Evolutionary conservation across 2,329 filamentous ascomycete species (phyloP).

Genomic region (Curvularia sp.): DNA sequence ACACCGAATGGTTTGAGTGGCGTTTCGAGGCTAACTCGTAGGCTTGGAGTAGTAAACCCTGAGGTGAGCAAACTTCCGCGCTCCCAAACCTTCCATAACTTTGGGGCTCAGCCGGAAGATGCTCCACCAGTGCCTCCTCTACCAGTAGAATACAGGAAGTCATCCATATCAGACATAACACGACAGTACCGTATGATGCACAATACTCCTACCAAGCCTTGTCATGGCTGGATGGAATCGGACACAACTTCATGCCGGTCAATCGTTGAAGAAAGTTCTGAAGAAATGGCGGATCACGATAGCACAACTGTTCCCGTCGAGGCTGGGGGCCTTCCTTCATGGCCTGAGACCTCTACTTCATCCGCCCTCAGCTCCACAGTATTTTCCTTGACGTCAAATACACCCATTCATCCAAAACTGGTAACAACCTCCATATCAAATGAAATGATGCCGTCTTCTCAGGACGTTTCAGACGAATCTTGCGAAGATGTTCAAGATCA

Average conservation of each 20-base stretch:
- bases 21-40: conserved; percentile 31
- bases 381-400: conserved; percentile 1
- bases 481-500: conserved; percentile 17
- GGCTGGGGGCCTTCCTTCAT: neutral
- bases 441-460: neutral
- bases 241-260: conserved; percentile 12
- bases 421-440: neutral
- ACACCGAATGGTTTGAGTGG: conserved; percentile 31
- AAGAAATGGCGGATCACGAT: conserved; percentile 5
- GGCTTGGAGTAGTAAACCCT: conserved; percentile 29
- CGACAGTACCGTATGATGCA: conserved; percentile 6
- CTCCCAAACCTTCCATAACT: conserved; percentile 38
- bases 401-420: neutral
- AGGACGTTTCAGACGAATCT: neutral
- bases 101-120: conserved; percentile 24
- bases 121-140: conserved; percentile 37
- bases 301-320: neutral
- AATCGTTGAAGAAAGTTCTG: conserved; percentile 18
- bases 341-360: neutral
- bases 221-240: conserved; percentile 3
- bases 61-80: conserved; percentile 46
- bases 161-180: conserved; percentile 25
- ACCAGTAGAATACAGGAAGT: conserved; percentile 29
- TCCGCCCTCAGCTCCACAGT: conserved; percentile 5
- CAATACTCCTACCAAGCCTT: neutral